Conservation (phyloP, 2,329 filamentous ascomycete species). For the Colletotrichum sansevieriae region DNA sequence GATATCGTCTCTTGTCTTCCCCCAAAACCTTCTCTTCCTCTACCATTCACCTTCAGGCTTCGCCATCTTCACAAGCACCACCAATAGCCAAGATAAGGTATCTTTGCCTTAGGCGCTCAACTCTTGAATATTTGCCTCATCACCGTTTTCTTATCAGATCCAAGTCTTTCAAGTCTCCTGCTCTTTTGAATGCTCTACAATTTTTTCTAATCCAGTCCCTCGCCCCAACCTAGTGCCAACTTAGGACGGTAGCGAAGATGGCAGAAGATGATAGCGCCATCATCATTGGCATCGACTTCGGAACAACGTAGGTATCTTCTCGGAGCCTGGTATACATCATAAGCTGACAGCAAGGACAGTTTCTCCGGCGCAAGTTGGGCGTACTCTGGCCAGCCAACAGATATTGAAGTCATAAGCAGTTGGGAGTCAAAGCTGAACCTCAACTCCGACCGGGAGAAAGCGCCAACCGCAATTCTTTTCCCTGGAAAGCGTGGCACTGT, state of each 20-base stretch:
- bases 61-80: no score
- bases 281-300: conserved; percentile 60
- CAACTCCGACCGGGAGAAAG: conserved; percentile 50
- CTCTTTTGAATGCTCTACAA: no score
- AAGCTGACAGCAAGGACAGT: conserved; percentile 39
- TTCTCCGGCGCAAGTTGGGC: conserved; percentile 59
- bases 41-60: no score
- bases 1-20: no score
- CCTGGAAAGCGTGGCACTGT: rapidly evolving
- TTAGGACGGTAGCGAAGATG: no score
- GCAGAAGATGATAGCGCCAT: neutral
- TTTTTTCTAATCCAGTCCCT: no score
- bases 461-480: conserved; percentile 48
- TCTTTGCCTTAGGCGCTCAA: neutral
- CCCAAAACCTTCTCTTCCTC: no score
- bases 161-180: no score
- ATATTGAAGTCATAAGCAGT: conserved; percentile 49
- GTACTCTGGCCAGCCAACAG: conserved; percentile 45
- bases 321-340: no score
- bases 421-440: conserved; percentile 46
- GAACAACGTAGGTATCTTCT: conserved; percentile 55
- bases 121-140: neutral
- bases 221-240: no score
- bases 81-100: neutral
- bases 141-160: no score